These are phyloP conservation scores for Ogataea pilisensis DNA, from an alignment of 805 yeast species.

Conservation along the genomic window DNA sequence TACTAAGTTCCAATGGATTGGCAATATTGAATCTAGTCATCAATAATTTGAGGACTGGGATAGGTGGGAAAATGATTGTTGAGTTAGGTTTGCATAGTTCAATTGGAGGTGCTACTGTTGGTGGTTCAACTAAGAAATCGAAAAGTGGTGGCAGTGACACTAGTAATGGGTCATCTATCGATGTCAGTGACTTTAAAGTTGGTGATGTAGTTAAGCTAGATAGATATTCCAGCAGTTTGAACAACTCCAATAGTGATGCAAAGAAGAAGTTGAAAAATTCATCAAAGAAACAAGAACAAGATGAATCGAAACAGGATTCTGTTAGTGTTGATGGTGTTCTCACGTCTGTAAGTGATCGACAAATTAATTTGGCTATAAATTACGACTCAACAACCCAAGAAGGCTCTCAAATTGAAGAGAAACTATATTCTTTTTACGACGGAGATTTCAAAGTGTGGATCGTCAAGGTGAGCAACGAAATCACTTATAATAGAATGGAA, in stretches of 20 bases:
- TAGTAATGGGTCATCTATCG: conserved; percentile 26
- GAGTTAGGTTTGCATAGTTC: conserved; percentile 57
- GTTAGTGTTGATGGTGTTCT: conserved; percentile 59
- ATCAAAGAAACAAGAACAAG: conserved; percentile 26
- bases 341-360: conserved; percentile 41
- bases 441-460: conserved; percentile 57
- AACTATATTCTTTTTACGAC: conserved; percentile 41
- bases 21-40: conserved; percentile 67
- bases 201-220: conserved; percentile 77
- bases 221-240: conserved; percentile 32
- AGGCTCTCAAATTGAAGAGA: conserved; percentile 41
- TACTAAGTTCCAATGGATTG: conserved; percentile 64
- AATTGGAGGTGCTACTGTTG: conserved; percentile 18
- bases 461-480: conserved; percentile 60
- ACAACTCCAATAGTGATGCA: neutral
- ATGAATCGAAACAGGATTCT: conserved; percentile 20
- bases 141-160: conserved; percentile 16
- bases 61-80: conserved; percentile 69
- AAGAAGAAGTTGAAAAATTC: conserved; percentile 27
- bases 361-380: conserved; percentile 57
- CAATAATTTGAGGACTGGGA: conserved; percentile 64
- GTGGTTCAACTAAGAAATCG: conserved; percentile 21
- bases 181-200: conserved; percentile 50
- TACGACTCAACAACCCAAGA: conserved; percentile 34
- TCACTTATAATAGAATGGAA: conserved; percentile 76